These are phyloP conservation scores for Aspergillus homomorphus DNA, from an alignment of 495 filamentous ascomycete genomes.

Conservation along the genomic window DNA sequence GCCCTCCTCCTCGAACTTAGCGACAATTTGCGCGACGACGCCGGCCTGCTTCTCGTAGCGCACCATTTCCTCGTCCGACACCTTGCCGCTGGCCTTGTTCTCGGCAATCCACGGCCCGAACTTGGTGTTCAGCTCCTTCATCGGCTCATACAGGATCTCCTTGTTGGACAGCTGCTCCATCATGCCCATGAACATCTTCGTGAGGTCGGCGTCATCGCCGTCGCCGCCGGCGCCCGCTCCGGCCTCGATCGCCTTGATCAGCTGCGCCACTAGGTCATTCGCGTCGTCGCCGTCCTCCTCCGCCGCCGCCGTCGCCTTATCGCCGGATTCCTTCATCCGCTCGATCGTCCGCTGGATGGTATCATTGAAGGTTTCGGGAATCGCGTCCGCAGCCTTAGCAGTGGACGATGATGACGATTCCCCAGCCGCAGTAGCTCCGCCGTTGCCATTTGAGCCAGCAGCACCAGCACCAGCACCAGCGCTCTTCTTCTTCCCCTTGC, in stretches of 20 bases:
- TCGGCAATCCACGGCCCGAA: slow-evolving; percentile 85
- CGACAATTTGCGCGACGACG: slow-evolving; percentile 83
- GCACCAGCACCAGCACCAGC: neutral
- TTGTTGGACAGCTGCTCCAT: slow-evolving; percentile 99
- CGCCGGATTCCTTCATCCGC: slow-evolving; percentile 83
- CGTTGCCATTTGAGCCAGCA: neutral
- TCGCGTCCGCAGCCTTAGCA: slow-evolving; percentile 20
- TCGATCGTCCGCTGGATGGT: slow-evolving; percentile 89
- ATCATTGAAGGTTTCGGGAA: slow-evolving; percentile 72
- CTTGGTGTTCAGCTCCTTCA: slow-evolving; percentile 93
- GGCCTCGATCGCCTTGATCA: slow-evolving; percentile 73
- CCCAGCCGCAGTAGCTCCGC: neutral
- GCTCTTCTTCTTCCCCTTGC: neutral
- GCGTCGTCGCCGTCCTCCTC: slow-evolving; percentile 58
- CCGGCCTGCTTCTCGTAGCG: slow-evolving; percentile 78
- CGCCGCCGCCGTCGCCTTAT: slow-evolving; percentile 76
- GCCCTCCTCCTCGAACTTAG: slow-evolving; percentile 72
- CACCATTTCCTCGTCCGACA: slow-evolving; percentile 65
- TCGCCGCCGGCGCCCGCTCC: slow-evolving; percentile 52
- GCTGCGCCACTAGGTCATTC: slow-evolving; percentile 79
- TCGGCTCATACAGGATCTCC: slow-evolving; percentile 96
- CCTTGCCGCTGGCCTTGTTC: slow-evolving; percentile 60
- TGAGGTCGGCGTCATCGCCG: slow-evolving; percentile 79
- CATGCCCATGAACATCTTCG: slow-evolving; percentile 90
- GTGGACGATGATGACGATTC: slow-evolving; percentile 10